Evolutionary conservation across 2,329 filamentous ascomycete species (phyloP).

Genomic region (Cytospora mali): DNA sequence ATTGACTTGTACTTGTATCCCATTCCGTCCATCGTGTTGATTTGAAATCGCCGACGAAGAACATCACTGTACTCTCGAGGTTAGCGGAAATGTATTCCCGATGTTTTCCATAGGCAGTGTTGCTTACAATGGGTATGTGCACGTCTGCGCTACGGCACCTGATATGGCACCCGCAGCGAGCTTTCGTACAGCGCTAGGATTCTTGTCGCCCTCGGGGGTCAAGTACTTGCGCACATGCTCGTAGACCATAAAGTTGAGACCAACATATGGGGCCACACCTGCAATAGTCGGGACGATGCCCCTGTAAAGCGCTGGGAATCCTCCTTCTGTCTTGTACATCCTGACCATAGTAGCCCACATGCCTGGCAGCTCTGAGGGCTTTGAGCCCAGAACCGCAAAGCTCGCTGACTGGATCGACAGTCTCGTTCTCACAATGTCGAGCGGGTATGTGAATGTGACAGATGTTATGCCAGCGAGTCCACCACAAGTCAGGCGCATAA

Average conservation of each 20-base stretch:
- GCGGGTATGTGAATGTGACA: slow-evolving; percentile 90
- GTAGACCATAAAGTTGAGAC: slow-evolving; percentile 98
- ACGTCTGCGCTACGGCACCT: slow-evolving; percentile 95
- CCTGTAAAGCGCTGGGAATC: slow-evolving; percentile 82
- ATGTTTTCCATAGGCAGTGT: not conserved
- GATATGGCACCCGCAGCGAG: slow-evolving; percentile 88
- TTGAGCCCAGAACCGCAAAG: slow-evolving; percentile 73
- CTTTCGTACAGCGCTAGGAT: slow-evolving; percentile 79
- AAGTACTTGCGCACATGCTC: slow-evolving; percentile 83
- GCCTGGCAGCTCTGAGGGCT: slow-evolving; percentile 73
- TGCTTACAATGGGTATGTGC: slow-evolving; percentile 94
- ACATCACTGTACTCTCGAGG: slow-evolving; percentile 66
- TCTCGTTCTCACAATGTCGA: slow-evolving; percentile 95
- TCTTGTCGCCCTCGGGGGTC: slow-evolving; percentile 84
- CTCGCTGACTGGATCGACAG: slow-evolving; percentile 98
- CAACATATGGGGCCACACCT: slow-evolving; percentile 95
- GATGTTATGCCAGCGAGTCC: slow-evolving; percentile 93
- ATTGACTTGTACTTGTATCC: slow-evolving; percentile 94
- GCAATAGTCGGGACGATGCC: slow-evolving; percentile 93
- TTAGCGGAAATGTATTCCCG: slow-evolving; percentile 32
- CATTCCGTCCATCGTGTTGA: slow-evolving; percentile 99
- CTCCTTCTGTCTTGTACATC: slow-evolving; percentile 94
- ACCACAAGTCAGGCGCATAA: slow-evolving; percentile 83
- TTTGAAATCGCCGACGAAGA: slow-evolving; percentile 89
- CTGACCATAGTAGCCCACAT: slow-evolving; percentile 83